phyloP scores from a whole-genome alignment of 2,329 filamentous ascomycete species.

The Didymella glomerata region DNA sequence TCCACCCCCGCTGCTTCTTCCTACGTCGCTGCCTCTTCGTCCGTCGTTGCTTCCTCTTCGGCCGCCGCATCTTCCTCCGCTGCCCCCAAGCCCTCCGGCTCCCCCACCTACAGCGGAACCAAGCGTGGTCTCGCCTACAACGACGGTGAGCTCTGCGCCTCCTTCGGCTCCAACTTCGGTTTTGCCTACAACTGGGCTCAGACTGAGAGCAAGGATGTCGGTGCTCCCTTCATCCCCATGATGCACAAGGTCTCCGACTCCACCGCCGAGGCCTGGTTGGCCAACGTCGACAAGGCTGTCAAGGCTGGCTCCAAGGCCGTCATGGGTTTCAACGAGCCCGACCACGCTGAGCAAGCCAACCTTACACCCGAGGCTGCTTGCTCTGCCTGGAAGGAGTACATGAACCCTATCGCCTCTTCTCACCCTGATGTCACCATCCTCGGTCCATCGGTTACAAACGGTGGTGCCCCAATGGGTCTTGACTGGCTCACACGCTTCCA shows the following conservation, averaged over 20 bases:
- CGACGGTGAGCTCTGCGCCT: constrained; percentile 60
- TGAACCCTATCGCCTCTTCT: constrained; percentile 41
- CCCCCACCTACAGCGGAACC: constrained; percentile 45
- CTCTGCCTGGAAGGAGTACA: constrained; percentile 42
- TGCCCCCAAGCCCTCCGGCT: constrained; percentile 30
- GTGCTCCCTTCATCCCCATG: constrained; percentile 69
- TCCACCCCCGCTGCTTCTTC: constrained; percentile 7
- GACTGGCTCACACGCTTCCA: constrained; percentile 47
- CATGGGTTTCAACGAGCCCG: constrained; percentile 54
- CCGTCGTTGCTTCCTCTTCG: background rate
- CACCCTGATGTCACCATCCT: constrained; percentile 46
- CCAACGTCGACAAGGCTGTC: constrained; percentile 53
- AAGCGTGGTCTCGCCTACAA: constrained; percentile 78
- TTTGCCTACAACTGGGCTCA: constrained; percentile 76
- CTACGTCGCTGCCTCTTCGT: background rate
- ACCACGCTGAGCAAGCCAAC: constrained; percentile 46
- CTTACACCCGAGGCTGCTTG: constrained; percentile 45
- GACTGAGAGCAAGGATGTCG: constrained; percentile 49
- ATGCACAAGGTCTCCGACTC: constrained; percentile 41
- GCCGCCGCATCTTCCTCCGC: constrained; percentile 28
- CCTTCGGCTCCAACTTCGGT: constrained; percentile 61
- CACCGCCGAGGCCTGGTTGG: constrained; percentile 38
- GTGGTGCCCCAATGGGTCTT: constrained; percentile 35
- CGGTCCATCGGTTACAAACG: constrained; percentile 47
- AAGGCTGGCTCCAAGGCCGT: constrained; percentile 44